Conservation (phyloP, 208 protist species). For the Entamoeba invadens region DNA sequence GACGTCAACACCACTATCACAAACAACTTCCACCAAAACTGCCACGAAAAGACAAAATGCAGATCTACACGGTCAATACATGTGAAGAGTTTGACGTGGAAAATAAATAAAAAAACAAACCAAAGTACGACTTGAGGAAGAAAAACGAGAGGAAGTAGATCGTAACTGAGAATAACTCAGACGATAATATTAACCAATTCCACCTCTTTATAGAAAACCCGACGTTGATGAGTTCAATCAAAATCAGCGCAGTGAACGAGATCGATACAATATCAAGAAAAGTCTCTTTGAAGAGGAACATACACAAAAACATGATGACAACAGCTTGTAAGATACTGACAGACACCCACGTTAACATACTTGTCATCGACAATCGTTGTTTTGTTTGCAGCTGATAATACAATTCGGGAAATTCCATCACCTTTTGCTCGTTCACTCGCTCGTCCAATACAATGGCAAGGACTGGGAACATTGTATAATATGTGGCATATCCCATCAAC, state of each 20-base stretch:
- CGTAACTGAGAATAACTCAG: background rate
- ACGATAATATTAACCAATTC: conserved; percentile 22
- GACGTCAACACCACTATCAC: background rate
- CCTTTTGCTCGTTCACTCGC: conserved; percentile 66
- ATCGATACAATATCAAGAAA: conserved; percentile 57
- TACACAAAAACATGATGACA: background rate
- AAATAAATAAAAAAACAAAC: background rate
- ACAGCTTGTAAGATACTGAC: conserved; percentile 5
- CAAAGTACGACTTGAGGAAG: background rate
- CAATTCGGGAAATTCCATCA: conserved; percentile 77
- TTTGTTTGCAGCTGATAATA: conserved; percentile 81
- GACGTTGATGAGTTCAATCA: conserved; percentile 83
- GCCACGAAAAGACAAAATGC: background rate
- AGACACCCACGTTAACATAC: background rate
- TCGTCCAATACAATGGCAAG: conserved; percentile 88
- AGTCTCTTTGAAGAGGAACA: background rate
- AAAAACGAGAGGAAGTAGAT: background rate
- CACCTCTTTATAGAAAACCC: conserved; percentile 67
- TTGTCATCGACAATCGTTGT: conserved; percentile 67
- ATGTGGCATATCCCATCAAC: conserved; percentile 79
- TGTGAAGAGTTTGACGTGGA: background rate
- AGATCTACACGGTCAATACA: background rate
- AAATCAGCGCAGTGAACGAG: conserved; percentile 81
- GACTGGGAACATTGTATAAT: conserved; percentile 86
- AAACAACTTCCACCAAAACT: background rate